Conservation (phyloP, 441 rosid genomes). For the Mallotus repandus region DNA sequence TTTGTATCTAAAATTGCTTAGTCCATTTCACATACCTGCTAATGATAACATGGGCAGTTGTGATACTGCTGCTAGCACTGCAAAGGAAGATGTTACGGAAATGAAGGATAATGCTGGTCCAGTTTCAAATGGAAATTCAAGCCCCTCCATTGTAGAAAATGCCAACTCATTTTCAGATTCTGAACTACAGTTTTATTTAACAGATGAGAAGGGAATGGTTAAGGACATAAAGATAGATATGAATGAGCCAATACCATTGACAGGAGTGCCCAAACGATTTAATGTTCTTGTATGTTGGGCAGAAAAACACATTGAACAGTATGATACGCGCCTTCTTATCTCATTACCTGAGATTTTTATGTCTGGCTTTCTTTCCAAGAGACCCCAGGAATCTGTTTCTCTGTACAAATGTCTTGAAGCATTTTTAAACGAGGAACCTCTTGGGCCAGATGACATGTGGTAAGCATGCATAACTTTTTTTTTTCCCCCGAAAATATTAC, state of each 20-base stretch:
- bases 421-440: slow-evolving; percentile 69
- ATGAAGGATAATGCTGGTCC: slow-evolving; percentile 34
- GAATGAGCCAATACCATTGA: slow-evolving; percentile 36
- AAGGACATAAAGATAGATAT: slow-evolving; percentile 48
- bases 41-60: slow-evolving; percentile 33
- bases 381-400: slow-evolving; percentile 55
- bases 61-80: slow-evolving; percentile 36
- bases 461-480: slow-evolving; percentile 22
- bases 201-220: slow-evolving; percentile 64
- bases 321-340: slow-evolving; percentile 41
- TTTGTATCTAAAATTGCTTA: slow-evolving; percentile 62
- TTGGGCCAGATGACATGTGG: slow-evolving; percentile 89
- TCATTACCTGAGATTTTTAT: slow-evolving; percentile 54
- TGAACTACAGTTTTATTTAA: slow-evolving; percentile 62
- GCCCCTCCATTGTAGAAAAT: slow-evolving; percentile 35
- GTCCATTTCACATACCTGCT: slow-evolving; percentile 49
- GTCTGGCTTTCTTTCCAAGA: slow-evolving; percentile 38
- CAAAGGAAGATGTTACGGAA: slow-evolving; percentile 37
- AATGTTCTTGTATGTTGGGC: slow-evolving; percentile 51
- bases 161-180: slow-evolving; percentile 45
- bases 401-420: slow-evolving; percentile 69
- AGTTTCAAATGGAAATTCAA: slow-evolving; percentile 30
- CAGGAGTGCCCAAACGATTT: slow-evolving; percentile 33
- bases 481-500: background rate
- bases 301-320: slow-evolving; percentile 40